Evolutionary conservation across 2,329 filamentous ascomycete genomes (phyloP).

Genomic region (Pseudogymnoascus sp.): DNA sequence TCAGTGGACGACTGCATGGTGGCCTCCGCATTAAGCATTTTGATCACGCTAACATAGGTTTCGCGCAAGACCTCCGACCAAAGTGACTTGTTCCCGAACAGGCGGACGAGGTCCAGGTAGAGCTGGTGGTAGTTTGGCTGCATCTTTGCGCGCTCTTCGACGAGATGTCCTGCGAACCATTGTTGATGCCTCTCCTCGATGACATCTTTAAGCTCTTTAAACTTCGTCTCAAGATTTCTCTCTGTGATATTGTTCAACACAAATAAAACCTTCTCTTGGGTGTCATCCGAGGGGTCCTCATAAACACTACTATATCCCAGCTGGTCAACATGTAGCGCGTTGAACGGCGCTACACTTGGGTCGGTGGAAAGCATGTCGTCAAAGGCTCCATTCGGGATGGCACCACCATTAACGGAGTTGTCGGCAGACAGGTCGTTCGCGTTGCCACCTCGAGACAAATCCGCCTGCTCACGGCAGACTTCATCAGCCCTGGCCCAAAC

Average conservation of each 20-base stretch:
- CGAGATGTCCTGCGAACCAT: conserved; percentile 93
- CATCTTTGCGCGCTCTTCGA: conserved; percentile 92
- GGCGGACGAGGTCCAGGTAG: conserved; percentile 80
- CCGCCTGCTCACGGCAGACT: conserved; percentile 61
- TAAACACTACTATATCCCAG: conserved; percentile 55
- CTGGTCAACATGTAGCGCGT: conserved; percentile 68
- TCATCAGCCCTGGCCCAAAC: conserved; percentile 77
- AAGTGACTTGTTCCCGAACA: conserved; percentile 69
- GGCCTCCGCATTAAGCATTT: conserved; percentile 81
- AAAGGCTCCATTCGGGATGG: conserved; percentile 60
- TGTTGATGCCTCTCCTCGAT: conserved; percentile 77
- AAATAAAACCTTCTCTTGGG: conserved; percentile 90
- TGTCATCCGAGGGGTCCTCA: conserved; percentile 75
- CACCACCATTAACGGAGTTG: conserved; percentile 36
- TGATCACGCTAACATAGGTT: conserved; percentile 78
- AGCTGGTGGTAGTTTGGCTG: conserved; percentile 94
- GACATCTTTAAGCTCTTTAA: conserved; percentile 69
- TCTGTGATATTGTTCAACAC: conserved; percentile 95
- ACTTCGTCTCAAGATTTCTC: conserved; percentile 76
- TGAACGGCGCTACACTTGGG: conserved; percentile 62
- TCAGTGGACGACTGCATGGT: conserved; percentile 81
- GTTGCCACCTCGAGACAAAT: conserved; percentile 48
- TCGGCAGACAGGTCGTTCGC: conserved; percentile 34
- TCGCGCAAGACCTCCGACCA: conserved; percentile 89
- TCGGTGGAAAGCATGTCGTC: conserved; percentile 56